Conservation (phyloP, 1,284 basidiomycete genomes). For the Microbotryum violaceum region DNA sequence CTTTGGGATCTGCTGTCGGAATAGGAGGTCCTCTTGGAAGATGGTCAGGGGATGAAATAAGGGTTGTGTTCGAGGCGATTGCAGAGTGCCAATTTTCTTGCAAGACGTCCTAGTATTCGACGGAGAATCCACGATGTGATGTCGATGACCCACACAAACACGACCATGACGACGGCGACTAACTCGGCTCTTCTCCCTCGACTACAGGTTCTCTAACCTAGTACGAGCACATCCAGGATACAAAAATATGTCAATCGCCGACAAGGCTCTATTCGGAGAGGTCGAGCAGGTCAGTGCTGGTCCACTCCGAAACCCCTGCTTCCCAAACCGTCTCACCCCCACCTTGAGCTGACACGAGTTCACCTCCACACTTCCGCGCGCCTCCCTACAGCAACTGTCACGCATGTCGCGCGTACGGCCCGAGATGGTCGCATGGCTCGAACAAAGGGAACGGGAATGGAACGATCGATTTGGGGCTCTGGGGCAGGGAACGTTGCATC, state of each 20-base stretch:
- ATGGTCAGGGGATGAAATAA: too few species aligned
- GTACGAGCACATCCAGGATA: background rate
- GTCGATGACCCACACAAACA: background rate
- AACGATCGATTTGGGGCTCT: background rate
- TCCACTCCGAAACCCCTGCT: background rate
- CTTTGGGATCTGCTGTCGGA: too few species aligned
- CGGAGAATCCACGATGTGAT: too few species aligned
- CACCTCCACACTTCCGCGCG: background rate
- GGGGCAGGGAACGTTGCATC: background rate
- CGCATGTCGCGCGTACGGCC: background rate
- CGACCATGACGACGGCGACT: background rate
- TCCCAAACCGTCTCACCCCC: background rate
- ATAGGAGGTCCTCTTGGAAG: too few species aligned
- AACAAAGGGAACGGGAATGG: conserved; percentile 6
- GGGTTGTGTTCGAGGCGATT: too few species aligned
- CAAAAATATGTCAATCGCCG: background rate
- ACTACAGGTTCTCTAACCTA: background rate
- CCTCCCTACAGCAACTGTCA: background rate
- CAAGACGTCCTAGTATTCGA: too few species aligned
- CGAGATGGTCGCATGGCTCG: conserved; percentile 12
- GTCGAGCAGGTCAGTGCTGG: background rate
- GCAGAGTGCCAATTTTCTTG: too few species aligned
- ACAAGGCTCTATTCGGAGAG: background rate
- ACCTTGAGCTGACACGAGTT: background rate
- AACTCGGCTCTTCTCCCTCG: background rate